Conservation (phyloP, 1,284 basidiomycete species). For the Apiotrichum gamsii region DNA sequence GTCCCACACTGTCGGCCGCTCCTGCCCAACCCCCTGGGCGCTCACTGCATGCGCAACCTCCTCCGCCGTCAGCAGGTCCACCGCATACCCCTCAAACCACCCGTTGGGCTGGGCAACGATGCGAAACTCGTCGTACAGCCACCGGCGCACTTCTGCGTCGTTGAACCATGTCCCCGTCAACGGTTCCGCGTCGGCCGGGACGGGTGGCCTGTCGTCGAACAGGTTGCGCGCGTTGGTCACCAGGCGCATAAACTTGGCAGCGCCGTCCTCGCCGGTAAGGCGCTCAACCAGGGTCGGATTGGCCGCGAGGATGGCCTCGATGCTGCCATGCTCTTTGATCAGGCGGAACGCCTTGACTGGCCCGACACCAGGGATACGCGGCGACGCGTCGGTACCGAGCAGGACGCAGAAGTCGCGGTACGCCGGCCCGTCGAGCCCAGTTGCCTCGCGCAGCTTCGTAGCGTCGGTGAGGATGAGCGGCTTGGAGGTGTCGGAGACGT, state of each 20-base stretch:
- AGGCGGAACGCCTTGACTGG: constrained; percentile 65
- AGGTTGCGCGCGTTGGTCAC: constrained; percentile 35
- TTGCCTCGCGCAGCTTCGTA: constrained; percentile 54
- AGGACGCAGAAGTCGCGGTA: constrained; percentile 78
- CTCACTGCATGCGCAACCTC: no score
- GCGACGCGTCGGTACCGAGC: constrained; percentile 80
- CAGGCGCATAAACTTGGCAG: constrained; percentile 31
- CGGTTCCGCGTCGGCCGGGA: constrained; percentile 8
- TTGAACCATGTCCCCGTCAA: no score
- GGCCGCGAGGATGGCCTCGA: constrained; percentile 62
- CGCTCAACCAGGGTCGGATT: constrained; percentile 14
- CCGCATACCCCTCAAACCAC: no score
- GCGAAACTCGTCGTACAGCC: no score
- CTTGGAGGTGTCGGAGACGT: constrained; percentile 56
- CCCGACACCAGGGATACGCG: constrained; percentile 70
- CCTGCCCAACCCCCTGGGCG: no score
- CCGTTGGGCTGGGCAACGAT: no score
- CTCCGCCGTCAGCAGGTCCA: no score
- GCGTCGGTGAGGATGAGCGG: constrained; percentile 64
- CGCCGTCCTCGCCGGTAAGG: constrained; percentile 17
- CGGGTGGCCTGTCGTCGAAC: constrained; percentile 36
- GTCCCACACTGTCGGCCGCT: no score
- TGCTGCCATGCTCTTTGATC: constrained; percentile 62
- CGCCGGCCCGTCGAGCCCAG: constrained; percentile 53
- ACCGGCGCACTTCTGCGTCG: no score